phyloP scores from a whole-genome alignment of 306 rosid genomes.

The Malus orientalis region DNA sequence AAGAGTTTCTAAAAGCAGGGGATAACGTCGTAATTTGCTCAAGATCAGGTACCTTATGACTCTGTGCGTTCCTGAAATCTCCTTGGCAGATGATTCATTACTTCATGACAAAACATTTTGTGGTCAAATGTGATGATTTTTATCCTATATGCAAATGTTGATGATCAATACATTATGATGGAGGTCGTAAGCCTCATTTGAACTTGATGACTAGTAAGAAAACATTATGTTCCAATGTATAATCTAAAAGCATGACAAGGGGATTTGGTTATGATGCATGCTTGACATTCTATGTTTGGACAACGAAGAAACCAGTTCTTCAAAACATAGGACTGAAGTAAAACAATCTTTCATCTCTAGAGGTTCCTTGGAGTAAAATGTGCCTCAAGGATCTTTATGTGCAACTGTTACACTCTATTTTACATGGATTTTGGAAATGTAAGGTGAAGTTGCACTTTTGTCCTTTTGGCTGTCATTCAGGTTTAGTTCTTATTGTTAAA shows the following conservation, averaged over 20 bases:
- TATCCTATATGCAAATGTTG: neutral
- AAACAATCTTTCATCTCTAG: neutral
- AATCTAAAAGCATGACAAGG: neutral
- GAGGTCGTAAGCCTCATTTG: neutral
- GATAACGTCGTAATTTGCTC: conserved; percentile 76
- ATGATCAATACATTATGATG: neutral
- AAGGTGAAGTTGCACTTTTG: neutral
- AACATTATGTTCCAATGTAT: neutral
- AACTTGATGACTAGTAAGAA: neutral
- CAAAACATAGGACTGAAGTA: neutral
- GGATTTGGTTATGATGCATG: neutral
- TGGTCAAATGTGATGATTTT: neutral
- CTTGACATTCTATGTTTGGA: neutral
- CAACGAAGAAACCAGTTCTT: neutral
- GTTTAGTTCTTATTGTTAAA: neutral
- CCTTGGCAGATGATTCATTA: conserved; percentile 3
- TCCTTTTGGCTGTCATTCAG: neutral
- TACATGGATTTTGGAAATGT: neutral
- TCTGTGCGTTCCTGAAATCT: conserved; percentile 3
- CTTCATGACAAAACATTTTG: conserved; percentile 2
- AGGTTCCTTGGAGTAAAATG: neutral
- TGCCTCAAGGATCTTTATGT: neutral
- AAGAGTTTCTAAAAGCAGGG: conserved; percentile 79
- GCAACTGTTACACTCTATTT: neutral
- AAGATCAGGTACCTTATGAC: conserved; percentile 49